Percentiles rank a stretch among this genome's conserved stretches.
phyloP scores from a whole-genome alignment of 2,329 filamentous ascomycete genomes.

The Apiospora pterosperma region DNA sequence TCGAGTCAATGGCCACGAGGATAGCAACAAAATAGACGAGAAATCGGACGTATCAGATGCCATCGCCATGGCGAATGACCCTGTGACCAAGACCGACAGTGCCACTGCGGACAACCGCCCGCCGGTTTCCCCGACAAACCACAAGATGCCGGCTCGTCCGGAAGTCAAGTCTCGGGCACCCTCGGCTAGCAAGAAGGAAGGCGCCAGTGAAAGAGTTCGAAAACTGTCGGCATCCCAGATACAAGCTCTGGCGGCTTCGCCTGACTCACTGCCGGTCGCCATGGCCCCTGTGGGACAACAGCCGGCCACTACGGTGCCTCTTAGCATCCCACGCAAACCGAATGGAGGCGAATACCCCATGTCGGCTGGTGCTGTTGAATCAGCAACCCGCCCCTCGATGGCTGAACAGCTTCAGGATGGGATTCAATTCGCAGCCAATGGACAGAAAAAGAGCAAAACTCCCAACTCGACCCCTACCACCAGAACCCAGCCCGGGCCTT shows the following conservation, averaged over 20 bases:
- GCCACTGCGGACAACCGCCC: not conserved
- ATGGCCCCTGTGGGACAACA: slow-evolving; percentile 28
- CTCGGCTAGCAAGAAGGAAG: not conserved
- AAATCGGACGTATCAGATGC: not conserved
- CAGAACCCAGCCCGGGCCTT: not conserved
- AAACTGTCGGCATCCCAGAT: slow-evolving; percentile 58
- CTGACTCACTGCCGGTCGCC: slow-evolving; percentile 56
- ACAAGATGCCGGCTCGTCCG: not conserved
- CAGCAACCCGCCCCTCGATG: slow-evolving; percentile 27
- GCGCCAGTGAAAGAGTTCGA: slow-evolving; percentile 40
- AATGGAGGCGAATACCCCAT: slow-evolving; percentile 32
- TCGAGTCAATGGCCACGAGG: not conserved
- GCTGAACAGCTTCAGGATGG: slow-evolving; percentile 28
- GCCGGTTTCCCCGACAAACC: not conserved
- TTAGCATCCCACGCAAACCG: slow-evolving; percentile 18
- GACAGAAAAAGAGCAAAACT: slow-evolving; percentile 18
- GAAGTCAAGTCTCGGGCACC: not conserved
- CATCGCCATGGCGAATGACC: not conserved
- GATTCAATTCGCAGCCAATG: slow-evolving; percentile 13
- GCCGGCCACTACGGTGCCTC: not conserved
- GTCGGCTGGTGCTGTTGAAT: slow-evolving; percentile 34
- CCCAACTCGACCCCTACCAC: slow-evolving; percentile 18
- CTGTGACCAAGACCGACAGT: not conserved
- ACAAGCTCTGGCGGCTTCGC: slow-evolving; percentile 52
- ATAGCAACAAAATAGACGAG: not conserved